phyloP scores from a whole-genome alignment of 805 yeast species.

The Scheffersomyces ergatensis region DNA sequence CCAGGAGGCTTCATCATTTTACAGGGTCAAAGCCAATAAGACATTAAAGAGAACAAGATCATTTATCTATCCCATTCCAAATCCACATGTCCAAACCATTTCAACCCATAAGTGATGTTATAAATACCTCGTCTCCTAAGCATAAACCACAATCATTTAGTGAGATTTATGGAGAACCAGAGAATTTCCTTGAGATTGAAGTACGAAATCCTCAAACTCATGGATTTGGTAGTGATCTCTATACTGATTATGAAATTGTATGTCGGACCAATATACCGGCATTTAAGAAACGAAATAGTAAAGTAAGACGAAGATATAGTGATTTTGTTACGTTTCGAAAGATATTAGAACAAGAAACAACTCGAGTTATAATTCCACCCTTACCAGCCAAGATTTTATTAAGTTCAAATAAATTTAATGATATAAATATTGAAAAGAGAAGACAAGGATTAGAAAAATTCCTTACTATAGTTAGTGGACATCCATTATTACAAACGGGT shows the following conservation, averaged over 20 bases:
- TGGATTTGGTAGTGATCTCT: constrained; percentile 61
- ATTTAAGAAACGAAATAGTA: constrained; percentile 60
- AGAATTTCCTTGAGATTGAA: constrained; percentile 88
- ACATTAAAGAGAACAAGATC: too few relatives aligned
- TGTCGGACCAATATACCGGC: constrained; percentile 92
- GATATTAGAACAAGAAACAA: constrained; percentile 69
- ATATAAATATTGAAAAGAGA: constrained; percentile 79
- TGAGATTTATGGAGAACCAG: constrained; percentile 91
- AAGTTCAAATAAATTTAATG: constrained; percentile 69
- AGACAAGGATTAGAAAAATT: constrained; percentile 82
- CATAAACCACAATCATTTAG: constrained; percentile 61
- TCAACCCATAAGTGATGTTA: constrained; percentile 43
- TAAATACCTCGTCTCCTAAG: constrained; percentile 30
- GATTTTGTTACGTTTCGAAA: constrained; percentile 84
- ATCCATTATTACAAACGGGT: constrained; percentile 89
- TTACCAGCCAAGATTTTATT: constrained; percentile 85
- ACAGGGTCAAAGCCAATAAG: too few relatives aligned
- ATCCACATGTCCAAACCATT: constrained; percentile 42
- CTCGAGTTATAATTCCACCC: constrained; percentile 79
- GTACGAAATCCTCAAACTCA: constrained; percentile 82
- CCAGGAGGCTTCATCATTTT: too few relatives aligned
- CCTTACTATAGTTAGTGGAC: constrained; percentile 78
- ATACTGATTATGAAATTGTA: constrained; percentile 87
- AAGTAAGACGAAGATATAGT: constrained; percentile 82
- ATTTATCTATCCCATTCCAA: too few relatives aligned